phyloP scores from a whole-genome alignment of 2,329 filamentous ascomycete genomes.

The Delphinella strobiligena region DNA sequence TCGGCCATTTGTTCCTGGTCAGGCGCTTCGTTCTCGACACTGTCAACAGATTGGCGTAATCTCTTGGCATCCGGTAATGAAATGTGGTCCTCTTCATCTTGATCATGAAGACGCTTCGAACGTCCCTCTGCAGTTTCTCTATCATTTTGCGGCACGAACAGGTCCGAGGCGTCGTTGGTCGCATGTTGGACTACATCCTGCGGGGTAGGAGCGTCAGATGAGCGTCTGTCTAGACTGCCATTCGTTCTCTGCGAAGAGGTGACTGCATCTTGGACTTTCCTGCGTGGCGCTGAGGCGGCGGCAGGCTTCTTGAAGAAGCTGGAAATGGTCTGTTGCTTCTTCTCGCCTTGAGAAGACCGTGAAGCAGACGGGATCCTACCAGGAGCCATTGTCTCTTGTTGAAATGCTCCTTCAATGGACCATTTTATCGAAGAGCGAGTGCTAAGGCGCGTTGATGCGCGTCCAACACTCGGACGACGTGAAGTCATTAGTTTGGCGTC shows the following conservation, averaged over 20 bases:
- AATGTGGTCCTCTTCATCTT: conserved; percentile 28
- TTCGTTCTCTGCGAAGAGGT: no score
- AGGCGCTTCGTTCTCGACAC: conserved; percentile 7
- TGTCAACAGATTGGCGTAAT: conserved; percentile 7
- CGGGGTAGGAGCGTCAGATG: no score
- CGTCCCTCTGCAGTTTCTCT: conserved; percentile 1
- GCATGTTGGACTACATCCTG: conserved; percentile 9
- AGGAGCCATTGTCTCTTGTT: conserved; percentile 4
- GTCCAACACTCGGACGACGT: background rate
- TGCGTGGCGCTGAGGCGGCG: conserved; percentile 1
- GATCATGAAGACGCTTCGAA: conserved; percentile 22
- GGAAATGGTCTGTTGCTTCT: conserved; percentile 72
- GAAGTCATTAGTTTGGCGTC: background rate
- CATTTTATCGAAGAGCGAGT: background rate
- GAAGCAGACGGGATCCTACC: conserved; percentile 7
- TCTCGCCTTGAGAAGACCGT: conserved; percentile 27
- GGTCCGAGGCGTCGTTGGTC: conserved; percentile 9
- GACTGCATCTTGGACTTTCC: conserved; percentile 8
- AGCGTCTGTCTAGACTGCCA: no score
- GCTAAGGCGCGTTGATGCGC: background rate
- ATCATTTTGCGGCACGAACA: conserved; percentile 12
- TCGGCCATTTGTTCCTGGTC: conserved; percentile 3
- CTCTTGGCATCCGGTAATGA: conserved; percentile 25
- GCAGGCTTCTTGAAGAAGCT: conserved; percentile 54
- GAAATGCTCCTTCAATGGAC: background rate